Conservation (phyloP, 192 early-diverging fungal genomes). For the Backusella circina region DNA sequence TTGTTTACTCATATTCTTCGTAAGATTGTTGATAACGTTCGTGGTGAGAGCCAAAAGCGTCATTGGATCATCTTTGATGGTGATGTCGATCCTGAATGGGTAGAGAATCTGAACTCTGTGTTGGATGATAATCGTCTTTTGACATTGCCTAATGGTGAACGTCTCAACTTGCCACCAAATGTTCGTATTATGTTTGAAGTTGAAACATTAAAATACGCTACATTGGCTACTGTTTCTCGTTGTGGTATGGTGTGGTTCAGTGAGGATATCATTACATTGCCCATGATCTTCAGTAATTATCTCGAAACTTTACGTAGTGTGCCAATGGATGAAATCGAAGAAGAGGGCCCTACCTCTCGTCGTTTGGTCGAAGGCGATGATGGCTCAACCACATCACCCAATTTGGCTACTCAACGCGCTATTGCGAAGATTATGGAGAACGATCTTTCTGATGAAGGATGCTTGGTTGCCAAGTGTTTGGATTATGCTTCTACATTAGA, state of each 20-base stretch:
- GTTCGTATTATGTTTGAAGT: slow-evolving; percentile 99
- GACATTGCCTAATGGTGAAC: slow-evolving; percentile 98
- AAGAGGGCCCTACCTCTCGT: slow-evolving; percentile 47
- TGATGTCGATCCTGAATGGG: slow-evolving; percentile 99
- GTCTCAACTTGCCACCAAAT: slow-evolving; percentile 89
- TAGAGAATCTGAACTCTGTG: slow-evolving; percentile 97
- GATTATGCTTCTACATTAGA: slow-evolving; percentile 65
- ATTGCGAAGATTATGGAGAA: slow-evolving; percentile 69
- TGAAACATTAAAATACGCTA: slow-evolving; percentile 96
- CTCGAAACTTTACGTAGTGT: slow-evolving; percentile 70
- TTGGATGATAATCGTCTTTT: slow-evolving; percentile 97
- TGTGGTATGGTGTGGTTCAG: slow-evolving; percentile 99
- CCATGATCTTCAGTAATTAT: slow-evolving; percentile 82
- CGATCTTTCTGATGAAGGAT: slow-evolving; percentile 65
- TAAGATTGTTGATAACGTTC: slow-evolving; percentile 97
- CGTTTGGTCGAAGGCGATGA: slow-evolving; percentile 41
- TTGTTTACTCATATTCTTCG: slow-evolving; percentile 96
- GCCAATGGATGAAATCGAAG: slow-evolving; percentile 80
- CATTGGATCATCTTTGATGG: slow-evolving; percentile 99
- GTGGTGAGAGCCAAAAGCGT: slow-evolving; percentile 89
- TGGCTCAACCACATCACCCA: slow-evolving; percentile 43
- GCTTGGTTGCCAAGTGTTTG: slow-evolving; percentile 72
- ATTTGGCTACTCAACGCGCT: slow-evolving; percentile 69
- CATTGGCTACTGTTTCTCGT: slow-evolving; percentile 95
- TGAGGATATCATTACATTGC: slow-evolving; percentile 77